phyloP scores from a whole-genome alignment of 495 filamentous ascomycete species.

The Penicillium chermesinum region DNA sequence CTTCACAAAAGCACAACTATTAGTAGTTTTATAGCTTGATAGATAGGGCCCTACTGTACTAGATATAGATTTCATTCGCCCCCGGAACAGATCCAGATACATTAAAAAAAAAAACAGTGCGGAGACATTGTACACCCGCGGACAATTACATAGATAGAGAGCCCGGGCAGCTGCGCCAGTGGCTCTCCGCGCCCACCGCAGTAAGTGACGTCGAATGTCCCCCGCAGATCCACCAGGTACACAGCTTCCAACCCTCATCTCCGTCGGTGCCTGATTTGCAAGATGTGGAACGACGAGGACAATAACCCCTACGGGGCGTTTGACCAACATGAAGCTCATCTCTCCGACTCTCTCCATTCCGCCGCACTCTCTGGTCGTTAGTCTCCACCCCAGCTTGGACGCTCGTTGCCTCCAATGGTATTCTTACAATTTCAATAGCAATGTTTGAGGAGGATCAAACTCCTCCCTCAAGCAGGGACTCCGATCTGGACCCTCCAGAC shows the following conservation, averaged over 20 bases:
- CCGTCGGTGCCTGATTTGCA: conserved; percentile 17
- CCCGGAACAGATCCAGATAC: too few relatives aligned
- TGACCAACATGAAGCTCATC: conserved; percentile 71
- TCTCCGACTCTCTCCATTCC: conserved; percentile 65
- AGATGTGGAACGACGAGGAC: conserved; percentile 79
- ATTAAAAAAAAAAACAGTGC: too few relatives aligned
- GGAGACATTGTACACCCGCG: too few relatives aligned
- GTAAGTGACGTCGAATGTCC: conserved; percentile 22
- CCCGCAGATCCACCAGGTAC: conserved; percentile 27
- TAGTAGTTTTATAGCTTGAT: too few relatives aligned
- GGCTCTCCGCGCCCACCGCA: conserved; percentile 5
- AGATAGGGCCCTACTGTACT: too few relatives aligned
- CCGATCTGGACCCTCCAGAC: conserved; percentile 52
- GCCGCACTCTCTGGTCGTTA: conserved; percentile 53
- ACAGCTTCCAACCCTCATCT: conserved; percentile 7
- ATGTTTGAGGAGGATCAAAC: conserved; percentile 42
- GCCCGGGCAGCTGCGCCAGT: conserved; percentile 1
- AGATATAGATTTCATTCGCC: too few relatives aligned
- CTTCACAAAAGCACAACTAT: too few relatives aligned
- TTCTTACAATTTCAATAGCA: conserved; percentile 35
- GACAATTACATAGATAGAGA: background rate
- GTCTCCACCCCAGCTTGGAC: conserved; percentile 10
- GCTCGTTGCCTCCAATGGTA: conserved; percentile 17
- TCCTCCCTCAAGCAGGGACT: conserved; percentile 43
- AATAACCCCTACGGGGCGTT: conserved; percentile 94